phyloP scores from a whole-genome alignment of 805 yeast genomes.

The Maudiozyma turicensis region DNA sequence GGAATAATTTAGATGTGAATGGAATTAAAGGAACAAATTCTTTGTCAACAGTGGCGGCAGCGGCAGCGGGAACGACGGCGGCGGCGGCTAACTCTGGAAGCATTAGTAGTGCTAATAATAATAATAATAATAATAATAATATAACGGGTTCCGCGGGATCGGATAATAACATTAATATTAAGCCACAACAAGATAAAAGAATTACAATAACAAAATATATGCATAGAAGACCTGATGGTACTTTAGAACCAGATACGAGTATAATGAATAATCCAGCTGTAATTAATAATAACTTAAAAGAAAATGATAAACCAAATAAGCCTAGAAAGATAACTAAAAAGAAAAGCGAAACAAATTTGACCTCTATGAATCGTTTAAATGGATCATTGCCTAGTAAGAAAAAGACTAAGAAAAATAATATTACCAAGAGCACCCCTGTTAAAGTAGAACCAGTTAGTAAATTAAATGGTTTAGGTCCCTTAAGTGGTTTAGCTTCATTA shows the following conservation, averaged over 20 bases:
- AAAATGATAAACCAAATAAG: neutral
- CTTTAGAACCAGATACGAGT: neutral
- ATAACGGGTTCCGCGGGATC: neutral
- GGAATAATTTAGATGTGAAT: neutral
- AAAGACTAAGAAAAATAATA: neutral
- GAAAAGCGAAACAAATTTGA: neutral
- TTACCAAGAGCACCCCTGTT: neutral
- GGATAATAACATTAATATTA: neutral
- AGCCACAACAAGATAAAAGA: neutral
- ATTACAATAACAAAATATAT: neutral
- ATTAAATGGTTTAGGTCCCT: neutral
- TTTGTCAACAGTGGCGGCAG: neutral
- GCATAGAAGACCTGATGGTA: neutral
- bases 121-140: neutral
- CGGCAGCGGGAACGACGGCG: neutral
- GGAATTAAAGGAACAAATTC: neutral
- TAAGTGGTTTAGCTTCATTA: neutral
- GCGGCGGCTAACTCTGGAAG: too few relatives aligned
- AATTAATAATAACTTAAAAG: neutral
- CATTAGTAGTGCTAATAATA: neutral
- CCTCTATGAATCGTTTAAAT: neutral
- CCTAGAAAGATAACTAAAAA: neutral
- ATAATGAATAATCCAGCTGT: neutral
- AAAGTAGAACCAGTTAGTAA: too few relatives aligned
- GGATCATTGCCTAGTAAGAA: neutral